Evolutionary conservation across 768 basidiomycete species (phyloP).

Genomic region (Termitomyces sp.): DNA sequence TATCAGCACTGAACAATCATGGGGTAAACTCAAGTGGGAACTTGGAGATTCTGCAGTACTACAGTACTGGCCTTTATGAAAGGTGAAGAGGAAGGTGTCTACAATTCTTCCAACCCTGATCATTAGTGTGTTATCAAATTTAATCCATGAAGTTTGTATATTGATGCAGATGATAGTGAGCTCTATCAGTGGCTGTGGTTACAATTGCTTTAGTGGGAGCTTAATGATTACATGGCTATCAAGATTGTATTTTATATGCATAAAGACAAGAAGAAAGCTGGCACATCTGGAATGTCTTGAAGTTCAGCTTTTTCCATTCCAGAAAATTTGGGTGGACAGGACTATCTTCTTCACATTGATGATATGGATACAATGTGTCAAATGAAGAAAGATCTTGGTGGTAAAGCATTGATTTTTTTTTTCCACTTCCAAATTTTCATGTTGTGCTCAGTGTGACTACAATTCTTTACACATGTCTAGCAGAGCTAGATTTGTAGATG

Average conservation of each 20-base stretch:
- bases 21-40: conserved; percentile 25
- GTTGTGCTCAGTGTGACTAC: background rate
- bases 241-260: conserved; percentile 21
- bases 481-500: background rate
- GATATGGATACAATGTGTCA: conserved; percentile 13
- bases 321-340: conserved; percentile 18
- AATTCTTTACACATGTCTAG: background rate
- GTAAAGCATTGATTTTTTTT: conserved; percentile 25
- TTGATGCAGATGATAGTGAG: background rate
- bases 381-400: conserved; percentile 26
- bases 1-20: conserved; percentile 27
- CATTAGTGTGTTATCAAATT: conserved; percentile 23
- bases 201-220: conserved; percentile 15
- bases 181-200: conserved; percentile 24
- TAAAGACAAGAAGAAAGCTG: conserved; percentile 24
- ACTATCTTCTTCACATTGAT: conserved; percentile 22
- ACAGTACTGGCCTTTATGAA: conserved; percentile 16
- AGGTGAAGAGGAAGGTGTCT: conserved; percentile 17
- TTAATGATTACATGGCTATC: conserved; percentile 8
- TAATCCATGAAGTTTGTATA: conserved; percentile 1
- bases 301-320: conserved; percentile 23
- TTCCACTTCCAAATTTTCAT: conserved; percentile 19
- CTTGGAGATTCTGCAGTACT: conserved; percentile 28
- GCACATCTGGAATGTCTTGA: conserved; percentile 28
- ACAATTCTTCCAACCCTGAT: conserved; percentile 14